Evolutionary conservation across 768 basidiomycete genomes (phyloP).

Genomic region (Suillus lakei): DNA sequence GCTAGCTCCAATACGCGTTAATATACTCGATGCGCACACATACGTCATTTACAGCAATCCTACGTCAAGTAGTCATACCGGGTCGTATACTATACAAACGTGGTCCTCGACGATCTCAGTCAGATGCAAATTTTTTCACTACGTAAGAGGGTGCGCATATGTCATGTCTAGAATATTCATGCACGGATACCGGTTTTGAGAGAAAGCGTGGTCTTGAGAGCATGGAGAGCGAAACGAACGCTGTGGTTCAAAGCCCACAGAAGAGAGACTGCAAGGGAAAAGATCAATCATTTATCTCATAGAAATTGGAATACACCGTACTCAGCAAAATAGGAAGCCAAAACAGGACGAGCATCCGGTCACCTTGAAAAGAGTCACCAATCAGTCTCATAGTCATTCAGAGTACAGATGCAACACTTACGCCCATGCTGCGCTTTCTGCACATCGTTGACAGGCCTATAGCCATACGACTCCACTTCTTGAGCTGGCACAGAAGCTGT

Average conservation of each 20-base stretch:
- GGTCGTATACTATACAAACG: neutral
- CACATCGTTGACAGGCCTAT: conserved; percentile 54
- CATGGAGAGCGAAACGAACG: conserved; percentile 54
- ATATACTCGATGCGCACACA: neutral
- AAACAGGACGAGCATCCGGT: conserved; percentile 84
- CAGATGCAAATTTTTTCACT: neutral
- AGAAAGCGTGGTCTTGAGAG: conserved; percentile 52
- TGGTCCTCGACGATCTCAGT: neutral
- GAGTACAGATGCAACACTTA: conserved; percentile 34
- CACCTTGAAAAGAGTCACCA: conserved; percentile 51
- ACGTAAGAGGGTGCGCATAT: neutral
- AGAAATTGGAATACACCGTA: conserved; percentile 45
- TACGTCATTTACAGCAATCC: neutral
- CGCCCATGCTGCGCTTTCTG: conserved; percentile 69
- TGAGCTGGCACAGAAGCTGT: conserved; percentile 58
- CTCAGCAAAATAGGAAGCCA: conserved; percentile 85
- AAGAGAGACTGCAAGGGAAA: conserved; percentile 51
- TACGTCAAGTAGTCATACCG: neutral
- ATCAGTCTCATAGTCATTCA: conserved; percentile 5
- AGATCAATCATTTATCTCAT: conserved; percentile 13
- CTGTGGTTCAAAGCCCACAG: conserved; percentile 65
- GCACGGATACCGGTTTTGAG: conserved; percentile 46
- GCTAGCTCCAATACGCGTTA: neutral
- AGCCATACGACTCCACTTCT: conserved; percentile 72
- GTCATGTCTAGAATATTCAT: conserved; percentile 17